Conservation (phyloP, 176 grass and related monocot genomes). For the Zoysia japonica region DNA sequence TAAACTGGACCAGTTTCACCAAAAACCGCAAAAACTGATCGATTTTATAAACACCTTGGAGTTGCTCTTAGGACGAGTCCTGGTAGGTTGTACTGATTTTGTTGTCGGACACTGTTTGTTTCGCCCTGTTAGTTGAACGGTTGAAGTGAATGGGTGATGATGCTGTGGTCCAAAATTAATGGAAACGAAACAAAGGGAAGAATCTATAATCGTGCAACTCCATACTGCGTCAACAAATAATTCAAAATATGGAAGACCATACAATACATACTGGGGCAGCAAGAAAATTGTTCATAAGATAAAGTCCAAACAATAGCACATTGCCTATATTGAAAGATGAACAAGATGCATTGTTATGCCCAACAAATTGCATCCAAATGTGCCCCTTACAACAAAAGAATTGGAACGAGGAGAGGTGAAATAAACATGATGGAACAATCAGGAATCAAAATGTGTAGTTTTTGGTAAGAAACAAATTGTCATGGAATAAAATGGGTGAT, state of each 20-base stretch:
- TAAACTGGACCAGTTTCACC: too few relatives aligned
- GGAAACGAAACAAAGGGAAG: not conserved
- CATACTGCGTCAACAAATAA: not conserved
- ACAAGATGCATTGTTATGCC: constrained; percentile 22
- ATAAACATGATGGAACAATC: constrained; percentile 7
- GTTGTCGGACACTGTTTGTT: not conserved
- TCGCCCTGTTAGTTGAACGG: too few relatives aligned
- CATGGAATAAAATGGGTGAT: not conserved
- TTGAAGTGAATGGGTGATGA: not conserved
- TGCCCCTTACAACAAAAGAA: constrained; percentile 10
- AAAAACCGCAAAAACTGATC: too few relatives aligned
- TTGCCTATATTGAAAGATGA: constrained; percentile 20
- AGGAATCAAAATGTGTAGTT: not conserved
- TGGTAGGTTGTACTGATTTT: not conserved
- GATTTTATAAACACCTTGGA: too few relatives aligned
- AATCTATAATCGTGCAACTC: not conserved
- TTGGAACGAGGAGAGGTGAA: constrained; percentile 7
- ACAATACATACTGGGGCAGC: not conserved
- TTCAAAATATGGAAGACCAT: not conserved
- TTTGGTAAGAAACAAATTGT: not conserved
- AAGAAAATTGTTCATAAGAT: not conserved
- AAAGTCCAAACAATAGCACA: not conserved
- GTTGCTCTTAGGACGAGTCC: too few relatives aligned
- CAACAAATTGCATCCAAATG: constrained; percentile 24
- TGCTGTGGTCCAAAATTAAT: not conserved